Evolutionary conservation across 2,329 filamentous ascomycete genomes (phyloP).

Genomic region (Cadophora luteo-olivacea): DNA sequence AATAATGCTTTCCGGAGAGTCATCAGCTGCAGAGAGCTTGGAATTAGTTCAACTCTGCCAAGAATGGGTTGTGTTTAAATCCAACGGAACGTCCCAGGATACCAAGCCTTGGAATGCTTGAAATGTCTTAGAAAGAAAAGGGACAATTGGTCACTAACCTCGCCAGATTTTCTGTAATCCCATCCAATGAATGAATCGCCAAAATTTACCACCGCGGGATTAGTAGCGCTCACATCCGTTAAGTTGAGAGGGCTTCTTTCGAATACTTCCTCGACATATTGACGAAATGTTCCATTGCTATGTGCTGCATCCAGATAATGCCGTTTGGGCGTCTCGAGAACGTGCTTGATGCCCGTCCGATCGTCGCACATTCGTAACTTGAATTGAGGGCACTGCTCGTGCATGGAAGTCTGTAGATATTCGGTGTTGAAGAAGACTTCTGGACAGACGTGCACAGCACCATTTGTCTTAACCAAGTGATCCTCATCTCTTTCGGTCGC

Average conservation of each 20-base stretch:
- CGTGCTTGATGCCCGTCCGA: constrained; percentile 28
- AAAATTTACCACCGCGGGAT: constrained; percentile 30
- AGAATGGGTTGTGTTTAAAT: neutral
- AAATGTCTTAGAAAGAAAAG: no score
- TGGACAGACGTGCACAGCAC: constrained; percentile 21
- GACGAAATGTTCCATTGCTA: constrained; percentile 24
- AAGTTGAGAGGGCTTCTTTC: constrained; percentile 5
- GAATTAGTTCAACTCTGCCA: neutral
- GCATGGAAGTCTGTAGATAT: constrained; percentile 19
- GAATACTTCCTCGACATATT: constrained; percentile 7
- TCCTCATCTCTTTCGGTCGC: constrained; percentile 22
- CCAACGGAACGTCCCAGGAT: neutral
- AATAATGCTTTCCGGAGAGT: constrained; percentile 36
- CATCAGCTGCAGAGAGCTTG: neutral
- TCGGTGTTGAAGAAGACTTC: constrained; percentile 32
- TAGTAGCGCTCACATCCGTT: constrained; percentile 18
- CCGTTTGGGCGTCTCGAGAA: constrained; percentile 21
- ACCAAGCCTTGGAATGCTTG: neutral
- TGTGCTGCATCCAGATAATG: constrained; percentile 21
- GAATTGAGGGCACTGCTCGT: constrained; percentile 30
- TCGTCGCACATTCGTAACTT: constrained; percentile 32
- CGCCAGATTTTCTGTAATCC: constrained; percentile 32
- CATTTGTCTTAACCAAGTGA: constrained; percentile 22
- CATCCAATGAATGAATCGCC: constrained; percentile 36
- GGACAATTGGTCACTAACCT: constrained; percentile 19